These are phyloP conservation scores for Tetrahymena elliotti DNA, from an alignment of 73 alveolate genomes.

Conservation along the genomic window DNA sequence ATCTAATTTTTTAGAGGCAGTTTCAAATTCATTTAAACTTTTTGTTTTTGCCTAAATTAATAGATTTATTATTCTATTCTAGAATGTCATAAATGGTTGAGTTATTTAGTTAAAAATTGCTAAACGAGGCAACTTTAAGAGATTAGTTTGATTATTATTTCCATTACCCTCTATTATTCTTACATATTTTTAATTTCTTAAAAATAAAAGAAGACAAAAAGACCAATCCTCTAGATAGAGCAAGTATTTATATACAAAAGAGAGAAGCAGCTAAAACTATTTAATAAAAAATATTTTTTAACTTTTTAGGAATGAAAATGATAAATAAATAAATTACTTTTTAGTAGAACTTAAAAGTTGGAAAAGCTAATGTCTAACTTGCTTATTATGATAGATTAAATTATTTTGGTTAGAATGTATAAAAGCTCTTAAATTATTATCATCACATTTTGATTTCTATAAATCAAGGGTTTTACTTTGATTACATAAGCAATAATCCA, in stretches of 20 bases:
- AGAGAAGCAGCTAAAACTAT: not conserved
- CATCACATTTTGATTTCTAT: not conserved
- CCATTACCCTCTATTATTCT: not conserved
- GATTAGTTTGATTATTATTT: not conserved
- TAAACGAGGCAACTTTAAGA: not conserved
- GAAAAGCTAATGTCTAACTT: not conserved
- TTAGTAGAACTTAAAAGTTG: not conserved
- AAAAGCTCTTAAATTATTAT: not conserved
- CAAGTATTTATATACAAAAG: not conserved
- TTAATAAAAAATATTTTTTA: not conserved
- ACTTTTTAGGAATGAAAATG: not conserved
- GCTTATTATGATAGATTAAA: not conserved
- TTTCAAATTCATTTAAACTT: not conserved
- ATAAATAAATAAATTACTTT: not conserved
- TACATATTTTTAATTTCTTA: not conserved
- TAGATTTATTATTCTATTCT: not conserved
- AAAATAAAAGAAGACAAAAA: not conserved
- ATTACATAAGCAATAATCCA: not conserved
- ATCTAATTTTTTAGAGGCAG: too few relatives aligned
- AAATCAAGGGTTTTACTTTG: not conserved
- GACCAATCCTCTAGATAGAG: not conserved
- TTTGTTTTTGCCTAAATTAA: not conserved
- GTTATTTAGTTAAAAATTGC: not conserved
- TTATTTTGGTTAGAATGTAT: not conserved
- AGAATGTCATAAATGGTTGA: not conserved